Base-by-base conservation (phyloP, 176 grass and related monocot genomes). In the Oryza nivara region DNA sequence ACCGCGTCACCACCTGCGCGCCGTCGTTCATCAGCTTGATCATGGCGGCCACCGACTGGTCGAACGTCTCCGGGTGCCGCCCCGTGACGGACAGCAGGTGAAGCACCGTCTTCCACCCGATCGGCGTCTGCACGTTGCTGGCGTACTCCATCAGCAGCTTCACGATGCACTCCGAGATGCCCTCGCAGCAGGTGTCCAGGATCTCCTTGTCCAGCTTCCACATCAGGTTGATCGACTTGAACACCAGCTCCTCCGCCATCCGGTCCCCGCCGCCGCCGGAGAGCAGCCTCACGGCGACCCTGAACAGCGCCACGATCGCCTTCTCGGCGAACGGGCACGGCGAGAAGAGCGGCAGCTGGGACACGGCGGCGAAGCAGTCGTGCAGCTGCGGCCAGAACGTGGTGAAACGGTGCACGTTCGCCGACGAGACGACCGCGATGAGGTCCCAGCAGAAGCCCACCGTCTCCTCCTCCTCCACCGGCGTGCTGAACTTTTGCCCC, bases 121-220 rank as follows among this genome's bases (percentile, higher is more conserved):
- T 60, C 15, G 80, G 56, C 28, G 89, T 90, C 82, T 98, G 93
- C 40, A 98, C 77, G 71, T 60, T 87, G 64, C 48, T 67, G 2
- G 85, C 73, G 44, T 93, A 74, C 4, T 92, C 89, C 36, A 72
- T 79, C 34, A 98, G 82, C 8, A 98, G 86, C 34, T 76, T 83
- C 7, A 85, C 88, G 15, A 90, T 84, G 69, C 73, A 80, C 38
- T 94, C 91, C 0, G 86, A 80, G 22, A 98, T 95, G 85, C 73
- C 85, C 73, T 93, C 89, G 73, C 89, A 95, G 80, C 93, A 98
- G 0, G 90, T 92, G 88, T 98, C 93, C 0, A 93, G 86, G 76
- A 98, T 92, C 77, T 94, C 91, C 88, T 98, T 95, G 72, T 98
- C 96, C 9, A 98, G 89, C 84, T 94, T 95, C 75, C 91, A 91